Conservation (phyloP, 2,329 filamentous ascomycete species). For the Clarireedia monteithiana region DNA sequence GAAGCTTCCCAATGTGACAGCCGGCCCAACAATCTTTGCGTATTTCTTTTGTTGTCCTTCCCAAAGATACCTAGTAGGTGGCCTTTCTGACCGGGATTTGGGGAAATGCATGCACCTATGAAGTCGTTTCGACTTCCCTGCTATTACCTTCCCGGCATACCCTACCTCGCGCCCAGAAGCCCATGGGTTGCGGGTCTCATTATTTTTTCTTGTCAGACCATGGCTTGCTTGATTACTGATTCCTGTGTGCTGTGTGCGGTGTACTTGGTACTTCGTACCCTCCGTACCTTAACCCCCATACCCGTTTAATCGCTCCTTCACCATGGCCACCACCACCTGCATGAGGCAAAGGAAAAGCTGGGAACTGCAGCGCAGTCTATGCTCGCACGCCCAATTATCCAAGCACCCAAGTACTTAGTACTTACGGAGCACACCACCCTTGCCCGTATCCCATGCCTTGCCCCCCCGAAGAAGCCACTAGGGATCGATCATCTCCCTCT, state of each 20-base stretch:
- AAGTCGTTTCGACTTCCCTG: constrained; percentile 9
- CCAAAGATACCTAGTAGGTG: background rate
- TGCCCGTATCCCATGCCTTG: too few relatives aligned
- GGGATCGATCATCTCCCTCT: too few relatives aligned
- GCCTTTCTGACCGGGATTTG: background rate
- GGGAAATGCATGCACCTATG: background rate
- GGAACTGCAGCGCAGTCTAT: background rate
- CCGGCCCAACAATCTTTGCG: too few relatives aligned
- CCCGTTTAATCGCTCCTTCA: background rate
- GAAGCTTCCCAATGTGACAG: too few relatives aligned
- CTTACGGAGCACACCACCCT: too few relatives aligned
- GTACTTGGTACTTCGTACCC: too few relatives aligned
- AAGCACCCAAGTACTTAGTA: too few relatives aligned
- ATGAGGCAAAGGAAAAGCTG: background rate
- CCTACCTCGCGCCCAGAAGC: background rate
- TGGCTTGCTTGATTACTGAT: background rate
- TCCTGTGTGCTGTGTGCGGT: too few relatives aligned
- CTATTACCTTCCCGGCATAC: background rate
- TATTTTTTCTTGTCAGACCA: constrained; percentile 3
- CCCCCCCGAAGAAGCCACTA: too few relatives aligned
- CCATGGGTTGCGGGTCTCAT: background rate
- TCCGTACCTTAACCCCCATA: background rate
- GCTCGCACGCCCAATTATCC: too few relatives aligned
- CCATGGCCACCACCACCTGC: background rate
- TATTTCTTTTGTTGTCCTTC: too few relatives aligned